Conservation (phyloP, 441 rosid species). For the Gossypium lobatum region DNA sequence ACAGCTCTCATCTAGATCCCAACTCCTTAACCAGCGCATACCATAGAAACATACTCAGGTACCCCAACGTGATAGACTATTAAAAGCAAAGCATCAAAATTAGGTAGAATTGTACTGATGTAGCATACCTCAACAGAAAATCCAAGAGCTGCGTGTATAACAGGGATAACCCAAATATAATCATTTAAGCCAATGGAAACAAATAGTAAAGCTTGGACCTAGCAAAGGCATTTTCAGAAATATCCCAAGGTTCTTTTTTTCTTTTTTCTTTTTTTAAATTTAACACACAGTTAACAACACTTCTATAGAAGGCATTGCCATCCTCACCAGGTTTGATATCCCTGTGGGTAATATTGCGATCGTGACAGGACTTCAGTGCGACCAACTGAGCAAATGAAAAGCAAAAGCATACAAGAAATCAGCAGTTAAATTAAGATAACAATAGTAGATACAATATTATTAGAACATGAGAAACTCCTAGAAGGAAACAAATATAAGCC, state of each 20-base stretch:
- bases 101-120: background rate
- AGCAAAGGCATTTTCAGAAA: constrained; percentile 7
- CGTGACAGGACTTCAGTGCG: constrained; percentile 92
- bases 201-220: background rate
- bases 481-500: constrained; percentile 4
- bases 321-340: constrained; percentile 94
- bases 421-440: background rate
- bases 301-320: constrained; percentile 5
- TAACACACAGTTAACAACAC: constrained; percentile 8
- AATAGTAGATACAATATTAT: background rate
- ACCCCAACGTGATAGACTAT: background rate
- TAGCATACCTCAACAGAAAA: background rate
- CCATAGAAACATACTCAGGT: background rate
- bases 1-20: background rate
- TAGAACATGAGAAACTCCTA: constrained; percentile 3
- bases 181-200: background rate
- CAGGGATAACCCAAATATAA: background rate
- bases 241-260: background rate
- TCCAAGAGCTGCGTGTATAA: background rate
- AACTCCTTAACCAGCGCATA: background rate
- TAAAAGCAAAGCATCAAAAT: background rate
- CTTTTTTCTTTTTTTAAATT: background rate
- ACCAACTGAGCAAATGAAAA: constrained; percentile 47
- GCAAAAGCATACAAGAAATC: background rate
- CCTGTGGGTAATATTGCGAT: constrained; percentile 92